phyloP scores from a whole-genome alignment of 371 early-diverging fungal genomes.

The Apophysomyces ossiformis region DNA sequence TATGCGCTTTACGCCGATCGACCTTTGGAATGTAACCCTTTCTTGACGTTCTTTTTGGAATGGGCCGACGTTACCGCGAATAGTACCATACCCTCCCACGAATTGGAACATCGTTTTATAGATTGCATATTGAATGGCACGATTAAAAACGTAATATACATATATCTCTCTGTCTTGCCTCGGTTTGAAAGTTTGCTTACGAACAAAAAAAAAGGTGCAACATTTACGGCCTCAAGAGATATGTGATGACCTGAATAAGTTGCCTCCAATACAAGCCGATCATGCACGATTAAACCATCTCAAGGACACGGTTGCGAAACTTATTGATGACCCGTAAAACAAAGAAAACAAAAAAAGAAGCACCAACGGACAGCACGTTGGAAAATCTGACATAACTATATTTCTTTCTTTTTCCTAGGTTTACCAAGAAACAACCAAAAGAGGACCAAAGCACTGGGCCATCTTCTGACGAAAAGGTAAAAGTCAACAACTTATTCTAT shows the following conservation, averaged over 20 bases:
- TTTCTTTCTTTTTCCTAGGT: background rate
- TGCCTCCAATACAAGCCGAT: conserved; percentile 19
- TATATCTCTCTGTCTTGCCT: background rate
- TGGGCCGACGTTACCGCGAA: conserved; percentile 20
- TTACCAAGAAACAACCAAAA: background rate
- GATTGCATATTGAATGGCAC: conserved; percentile 42
- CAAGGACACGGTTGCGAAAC: conserved; percentile 25
- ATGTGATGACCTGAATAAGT: conserved; percentile 18
- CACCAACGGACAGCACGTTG: no score
- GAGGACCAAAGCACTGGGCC: background rate
- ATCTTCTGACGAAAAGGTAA: background rate
- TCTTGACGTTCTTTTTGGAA: conserved; percentile 50
- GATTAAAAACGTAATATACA: conserved; percentile 26
- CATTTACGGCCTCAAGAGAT: conserved; percentile 26
- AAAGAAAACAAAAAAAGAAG: background rate
- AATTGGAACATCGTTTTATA: conserved; percentile 41
- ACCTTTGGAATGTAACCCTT: conserved; percentile 44
- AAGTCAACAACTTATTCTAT: background rate
- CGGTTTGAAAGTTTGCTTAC: background rate
- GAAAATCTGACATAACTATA: background rate
- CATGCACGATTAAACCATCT: conserved; percentile 15
- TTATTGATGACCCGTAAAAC: conserved; percentile 44
- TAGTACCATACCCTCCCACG: background rate
- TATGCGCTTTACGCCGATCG: conserved; percentile 37
- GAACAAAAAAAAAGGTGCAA: background rate